Conservation (phyloP, 2,329 filamentous ascomycete species). For the Fusarium temperatum region DNA sequence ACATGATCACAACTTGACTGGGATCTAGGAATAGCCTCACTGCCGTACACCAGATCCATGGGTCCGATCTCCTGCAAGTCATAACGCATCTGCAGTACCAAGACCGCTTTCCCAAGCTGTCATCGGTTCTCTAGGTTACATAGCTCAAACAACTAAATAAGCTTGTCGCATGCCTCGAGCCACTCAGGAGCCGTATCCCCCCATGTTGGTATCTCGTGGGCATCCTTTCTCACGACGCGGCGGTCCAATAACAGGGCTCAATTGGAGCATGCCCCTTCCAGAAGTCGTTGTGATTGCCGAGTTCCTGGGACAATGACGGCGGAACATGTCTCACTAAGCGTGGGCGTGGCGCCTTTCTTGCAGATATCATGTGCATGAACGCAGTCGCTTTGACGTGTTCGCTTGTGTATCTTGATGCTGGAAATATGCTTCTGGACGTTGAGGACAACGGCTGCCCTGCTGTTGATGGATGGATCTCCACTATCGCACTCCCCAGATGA, state of each 20-base stretch:
- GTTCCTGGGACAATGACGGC: constrained; percentile 12
- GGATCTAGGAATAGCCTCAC: background rate
- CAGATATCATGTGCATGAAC: constrained; percentile 27
- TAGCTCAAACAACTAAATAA: background rate
- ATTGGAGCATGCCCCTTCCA: constrained; percentile 31
- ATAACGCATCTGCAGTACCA: background rate
- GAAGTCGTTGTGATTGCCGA: constrained; percentile 16
- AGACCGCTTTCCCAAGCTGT: background rate
- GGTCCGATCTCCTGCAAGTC: constrained; percentile 4
- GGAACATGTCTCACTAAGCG: constrained; percentile 11
- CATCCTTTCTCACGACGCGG: background rate
- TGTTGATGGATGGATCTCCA: constrained; percentile 7
- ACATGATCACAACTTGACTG: too few relatives aligned
- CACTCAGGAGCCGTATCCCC: background rate
- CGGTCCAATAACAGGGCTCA: constrained; percentile 19
- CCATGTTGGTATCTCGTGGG: constrained; percentile 15
- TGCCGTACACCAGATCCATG: background rate
- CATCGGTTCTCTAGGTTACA: background rate
- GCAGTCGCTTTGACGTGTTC: background rate
- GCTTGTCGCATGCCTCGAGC: constrained; percentile 12
- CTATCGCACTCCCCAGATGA: constrained; percentile 14
- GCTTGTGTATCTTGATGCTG: background rate
- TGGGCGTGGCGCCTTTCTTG: background rate
- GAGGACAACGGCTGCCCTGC: background rate
- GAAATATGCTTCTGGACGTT: background rate